Conservation (phyloP, 805 yeast species). For the Vanderwaltozyma verrucispora region DNA sequence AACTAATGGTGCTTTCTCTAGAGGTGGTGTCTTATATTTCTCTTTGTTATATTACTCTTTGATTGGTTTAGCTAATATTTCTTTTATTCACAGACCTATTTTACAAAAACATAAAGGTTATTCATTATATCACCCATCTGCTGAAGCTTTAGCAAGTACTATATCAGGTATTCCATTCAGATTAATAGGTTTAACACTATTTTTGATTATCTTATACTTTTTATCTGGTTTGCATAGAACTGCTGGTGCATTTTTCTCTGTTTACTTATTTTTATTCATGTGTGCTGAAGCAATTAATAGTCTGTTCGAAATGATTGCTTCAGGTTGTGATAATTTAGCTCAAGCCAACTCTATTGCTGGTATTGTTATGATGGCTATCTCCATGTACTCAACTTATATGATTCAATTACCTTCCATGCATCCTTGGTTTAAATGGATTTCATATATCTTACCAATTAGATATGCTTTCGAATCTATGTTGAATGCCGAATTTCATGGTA, state of each 20-base stretch:
- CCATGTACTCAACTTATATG: slow-evolving; percentile 51
- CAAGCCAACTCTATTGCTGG: slow-evolving; percentile 53
- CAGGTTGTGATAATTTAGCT: slow-evolving; percentile 37
- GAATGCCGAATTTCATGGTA: slow-evolving; percentile 18
- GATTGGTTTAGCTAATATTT: slow-evolving; percentile 39
- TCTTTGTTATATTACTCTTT: slow-evolving; percentile 43
- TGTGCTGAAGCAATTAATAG: slow-evolving; percentile 23
- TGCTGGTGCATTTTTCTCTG: slow-evolving; percentile 49
- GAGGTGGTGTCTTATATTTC: slow-evolving; percentile 58
- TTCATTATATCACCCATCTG: slow-evolving; percentile 63
- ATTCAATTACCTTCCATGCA: slow-evolving; percentile 50
- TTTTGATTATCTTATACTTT: slow-evolving; percentile 45
- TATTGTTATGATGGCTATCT: slow-evolving; percentile 36
- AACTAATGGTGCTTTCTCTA: slow-evolving; percentile 50
- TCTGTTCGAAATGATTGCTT: slow-evolving; percentile 43
- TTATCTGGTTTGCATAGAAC: slow-evolving; percentile 40
- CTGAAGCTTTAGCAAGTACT: slow-evolving; percentile 58
- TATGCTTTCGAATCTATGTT: slow-evolving; percentile 49
- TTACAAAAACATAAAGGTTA: slow-evolving; percentile 63
- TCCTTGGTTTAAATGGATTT: slow-evolving; percentile 59
- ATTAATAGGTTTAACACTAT: slow-evolving; percentile 34
- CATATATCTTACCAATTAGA: slow-evolving; percentile 42
- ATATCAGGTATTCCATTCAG: slow-evolving; percentile 58
- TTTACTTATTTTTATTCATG: slow-evolving; percentile 31
- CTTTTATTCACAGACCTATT: slow-evolving; percentile 46